A percentile compares a stretch with the other conserved stretches of the same genome.
These are phyloP conservation scores for Boletus rubescentipes DNA, from an alignment of 768 basidiomycete genomes.

Conservation along the genomic window DNA sequence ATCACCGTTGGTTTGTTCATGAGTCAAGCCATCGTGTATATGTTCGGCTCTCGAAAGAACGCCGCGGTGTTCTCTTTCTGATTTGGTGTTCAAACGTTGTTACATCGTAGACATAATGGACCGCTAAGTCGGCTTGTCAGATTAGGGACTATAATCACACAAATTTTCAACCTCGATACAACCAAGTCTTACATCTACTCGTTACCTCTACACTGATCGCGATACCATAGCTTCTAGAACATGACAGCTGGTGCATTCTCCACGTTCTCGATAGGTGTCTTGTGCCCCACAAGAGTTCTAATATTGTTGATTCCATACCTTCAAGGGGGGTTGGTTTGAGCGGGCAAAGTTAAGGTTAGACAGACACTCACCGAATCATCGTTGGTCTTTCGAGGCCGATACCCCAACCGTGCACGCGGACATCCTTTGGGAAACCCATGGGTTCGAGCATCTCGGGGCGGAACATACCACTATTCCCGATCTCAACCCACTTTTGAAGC, in stretches of 20 bases:
- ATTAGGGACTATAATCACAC: not conserved
- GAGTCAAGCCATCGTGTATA: constrained; percentile 84
- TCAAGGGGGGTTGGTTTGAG: constrained; percentile 3
- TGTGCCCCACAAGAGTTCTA: constrained; percentile 94
- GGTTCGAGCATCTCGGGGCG: constrained; percentile 99
- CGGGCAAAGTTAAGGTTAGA: not conserved
- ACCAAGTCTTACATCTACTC: constrained; percentile 5
- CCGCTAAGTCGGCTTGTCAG: constrained; percentile 10
- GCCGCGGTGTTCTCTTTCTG: constrained; percentile 85
- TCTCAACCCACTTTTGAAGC: constrained; percentile 94
- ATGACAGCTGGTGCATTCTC: constrained; percentile 89
- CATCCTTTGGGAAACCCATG: constrained; percentile 97
- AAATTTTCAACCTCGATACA: not conserved
- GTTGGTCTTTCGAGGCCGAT: constrained; percentile 93
- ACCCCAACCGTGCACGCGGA: constrained; percentile 97
- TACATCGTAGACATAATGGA: constrained; percentile 1
- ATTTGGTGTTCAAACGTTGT: constrained; percentile 5
- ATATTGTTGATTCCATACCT: constrained; percentile 99
- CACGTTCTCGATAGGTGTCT: constrained; percentile 86
- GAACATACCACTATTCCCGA: constrained; percentile 99
- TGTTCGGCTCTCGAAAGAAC: constrained; percentile 80
- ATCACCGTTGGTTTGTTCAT: constrained; percentile 89
- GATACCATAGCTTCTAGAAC: constrained; percentile 51
- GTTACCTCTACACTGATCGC: not conserved
- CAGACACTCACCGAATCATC: constrained; percentile 83